Evolutionary conservation across 2,329 filamentous ascomycete species (phyloP).

Genomic region (Fusarium subglutinans): DNA sequence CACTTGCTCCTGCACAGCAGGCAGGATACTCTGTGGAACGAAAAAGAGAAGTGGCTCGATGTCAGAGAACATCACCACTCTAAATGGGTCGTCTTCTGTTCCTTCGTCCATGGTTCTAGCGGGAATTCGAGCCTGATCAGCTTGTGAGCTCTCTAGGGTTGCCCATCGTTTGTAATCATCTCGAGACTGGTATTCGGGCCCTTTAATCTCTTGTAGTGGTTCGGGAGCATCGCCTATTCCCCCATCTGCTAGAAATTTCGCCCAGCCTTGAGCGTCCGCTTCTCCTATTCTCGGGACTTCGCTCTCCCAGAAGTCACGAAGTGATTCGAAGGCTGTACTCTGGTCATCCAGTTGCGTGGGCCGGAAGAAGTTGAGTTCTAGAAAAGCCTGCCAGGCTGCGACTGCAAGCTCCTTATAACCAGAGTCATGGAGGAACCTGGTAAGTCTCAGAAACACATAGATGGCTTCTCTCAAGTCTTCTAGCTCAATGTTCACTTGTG

Average conservation of each 20-base stretch:
- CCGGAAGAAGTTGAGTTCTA: conserved; percentile 76
- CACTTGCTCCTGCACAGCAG: conserved; percentile 56
- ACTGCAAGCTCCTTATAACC: conserved; percentile 82
- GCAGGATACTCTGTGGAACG: conserved; percentile 53
- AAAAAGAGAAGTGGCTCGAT: conserved; percentile 69
- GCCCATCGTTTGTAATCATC: conserved; percentile 64
- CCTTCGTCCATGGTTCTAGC: conserved; percentile 79
- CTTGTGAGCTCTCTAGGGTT: conserved; percentile 61
- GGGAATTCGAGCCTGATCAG: conserved; percentile 64
- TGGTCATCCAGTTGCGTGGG: conserved; percentile 52
- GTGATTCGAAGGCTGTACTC: conserved; percentile 50
- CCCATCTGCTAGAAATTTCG: conserved; percentile 53
- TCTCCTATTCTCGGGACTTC: conserved; percentile 85
- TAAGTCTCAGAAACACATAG: conserved; percentile 80
- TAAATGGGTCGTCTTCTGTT: conserved; percentile 82
- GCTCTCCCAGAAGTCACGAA: conserved; percentile 87
- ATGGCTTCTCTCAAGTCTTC: conserved; percentile 51
- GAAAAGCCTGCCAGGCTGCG: conserved; percentile 82
- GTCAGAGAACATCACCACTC: conserved; percentile 83
- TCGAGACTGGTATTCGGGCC: conserved; percentile 42
- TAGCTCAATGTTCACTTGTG: neutral
- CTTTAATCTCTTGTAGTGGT: conserved; percentile 24
- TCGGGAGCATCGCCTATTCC: conserved; percentile 55
- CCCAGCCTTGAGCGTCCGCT: conserved; percentile 75
- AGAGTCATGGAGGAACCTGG: conserved; percentile 76